Conservation (phyloP, 1,284 basidiomycete genomes). For the Marasmius tenuissimus region DNA sequence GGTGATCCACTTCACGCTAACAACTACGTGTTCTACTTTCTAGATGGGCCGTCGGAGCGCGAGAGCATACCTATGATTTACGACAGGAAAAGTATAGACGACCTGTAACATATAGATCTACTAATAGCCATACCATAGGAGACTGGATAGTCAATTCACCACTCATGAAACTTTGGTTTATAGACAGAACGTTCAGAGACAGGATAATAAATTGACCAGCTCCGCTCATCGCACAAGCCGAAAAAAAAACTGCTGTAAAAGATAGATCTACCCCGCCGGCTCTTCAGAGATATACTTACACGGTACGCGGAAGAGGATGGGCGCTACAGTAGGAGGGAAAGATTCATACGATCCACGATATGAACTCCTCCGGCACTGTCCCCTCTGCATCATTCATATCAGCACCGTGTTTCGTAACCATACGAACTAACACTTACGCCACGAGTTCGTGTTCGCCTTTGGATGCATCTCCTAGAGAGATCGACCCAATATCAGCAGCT, state of each 20-base stretch:
- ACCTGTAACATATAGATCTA: background rate
- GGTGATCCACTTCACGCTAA: background rate
- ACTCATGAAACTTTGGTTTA: background rate
- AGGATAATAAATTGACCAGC: too few species aligned
- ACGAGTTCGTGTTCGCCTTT: conserved; percentile 55
- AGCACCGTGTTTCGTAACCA: background rate
- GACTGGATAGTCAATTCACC: conserved; percentile 1
- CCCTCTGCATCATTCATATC: conserved; percentile 39
- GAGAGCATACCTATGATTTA: conserved; percentile 45
- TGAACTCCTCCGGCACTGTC: conserved; percentile 10
- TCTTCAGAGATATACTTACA: too few species aligned
- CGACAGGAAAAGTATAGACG: background rate
- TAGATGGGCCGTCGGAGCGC: conserved; percentile 53
- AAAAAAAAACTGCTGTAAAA: too few species aligned
- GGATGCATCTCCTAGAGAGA: conserved; percentile 56
- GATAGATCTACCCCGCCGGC: too few species aligned
- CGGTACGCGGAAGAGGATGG: too few species aligned
- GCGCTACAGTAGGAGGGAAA: too few species aligned
- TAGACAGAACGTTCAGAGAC: background rate
- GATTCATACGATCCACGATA: background rate
- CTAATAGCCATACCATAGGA: background rate
- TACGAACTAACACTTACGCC: conserved; percentile 45
- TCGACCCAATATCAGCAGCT: conserved; percentile 56
- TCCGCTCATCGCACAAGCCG: too few species aligned
- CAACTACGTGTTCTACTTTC: conserved; percentile 1